A percentile compares a stretch with the other conserved stretches of the same genome.
Conservation (phyloP, 2,329 filamentous ascomycete genomes). For the Talaromyces sp. region DNA sequence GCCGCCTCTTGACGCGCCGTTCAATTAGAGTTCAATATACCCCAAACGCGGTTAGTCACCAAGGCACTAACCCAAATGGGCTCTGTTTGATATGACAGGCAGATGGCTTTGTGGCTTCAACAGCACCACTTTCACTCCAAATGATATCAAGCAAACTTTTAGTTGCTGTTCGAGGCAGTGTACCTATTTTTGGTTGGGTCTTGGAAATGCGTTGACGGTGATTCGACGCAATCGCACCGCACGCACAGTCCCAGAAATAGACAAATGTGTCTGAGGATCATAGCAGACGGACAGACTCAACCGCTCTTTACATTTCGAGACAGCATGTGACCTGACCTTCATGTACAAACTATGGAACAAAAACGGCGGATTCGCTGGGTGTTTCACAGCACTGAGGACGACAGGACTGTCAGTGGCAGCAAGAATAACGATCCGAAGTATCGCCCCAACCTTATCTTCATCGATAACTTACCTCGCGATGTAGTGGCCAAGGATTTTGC, state of each 20-base stretch:
- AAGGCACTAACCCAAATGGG: not conserved
- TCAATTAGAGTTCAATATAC: not conserved
- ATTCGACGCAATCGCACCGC: too few species aligned
- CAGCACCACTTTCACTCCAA: not conserved
- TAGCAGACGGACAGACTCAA: too few species aligned
- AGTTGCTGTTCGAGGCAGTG: too few species aligned
- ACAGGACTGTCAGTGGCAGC: not conserved
- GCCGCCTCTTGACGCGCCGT: not conserved
- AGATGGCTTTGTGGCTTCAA: not conserved
- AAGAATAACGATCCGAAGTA: not conserved
- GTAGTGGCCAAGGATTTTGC: not conserved
- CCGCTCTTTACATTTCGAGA: slow-evolving; percentile 15
- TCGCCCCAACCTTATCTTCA: not conserved
- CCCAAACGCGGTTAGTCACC: not conserved
- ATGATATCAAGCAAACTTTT: too few species aligned
- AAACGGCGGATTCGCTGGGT: slow-evolving; percentile 25
- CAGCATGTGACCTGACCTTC: slow-evolving; percentile 54
- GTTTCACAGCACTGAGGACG: not conserved
- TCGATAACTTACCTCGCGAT: not conserved
- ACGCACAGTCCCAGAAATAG: too few species aligned
- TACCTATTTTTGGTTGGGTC: too few species aligned
- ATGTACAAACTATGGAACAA: slow-evolving; percentile 42
- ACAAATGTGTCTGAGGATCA: too few species aligned
- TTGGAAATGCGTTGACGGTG: too few species aligned
- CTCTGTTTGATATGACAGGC: not conserved